Evolutionary conservation across 2,329 filamentous ascomycete genomes (phyloP), one percentile per base, ranked within the genome.

Genomic region (Monilinia polystroma): DNA sequence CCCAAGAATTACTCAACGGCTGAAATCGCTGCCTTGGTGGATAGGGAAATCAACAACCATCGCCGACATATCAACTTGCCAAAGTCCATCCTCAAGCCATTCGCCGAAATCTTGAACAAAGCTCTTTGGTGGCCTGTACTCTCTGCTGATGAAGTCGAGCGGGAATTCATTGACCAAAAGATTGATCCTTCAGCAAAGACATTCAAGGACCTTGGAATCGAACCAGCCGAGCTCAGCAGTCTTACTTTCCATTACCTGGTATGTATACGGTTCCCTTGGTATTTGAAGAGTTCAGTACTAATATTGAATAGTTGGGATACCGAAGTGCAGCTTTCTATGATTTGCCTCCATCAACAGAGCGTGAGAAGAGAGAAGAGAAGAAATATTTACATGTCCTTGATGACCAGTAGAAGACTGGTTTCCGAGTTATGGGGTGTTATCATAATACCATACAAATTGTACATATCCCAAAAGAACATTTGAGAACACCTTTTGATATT

Each of bases 301-400:
- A 53, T 23, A 20, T 54, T 4, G 58, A 32, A 49, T 52, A 94
- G 91, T 90, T 96, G 90, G 90, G 88, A 78, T 97, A 92, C 84
- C 90, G 95, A 77, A 94, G 91, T 80, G 86, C 90, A 67, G 86
- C 88, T 75, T 95, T 89, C 85, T 97, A 96, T 80, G 94, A 99
- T 77, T 84, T 98, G 72, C 95, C 95, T 62, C 94, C 95, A 59
- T 89, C 94, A 75, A 97, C 94, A 45, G 94, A 97, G 82, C 91
- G 90, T 79, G 95, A 99, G 84, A 95, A 89, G 85, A 85, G 86
- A 75, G 93, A 98, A 79, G 93, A 98, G 81, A 95, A 89, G 86
- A 95, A 97, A 84, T 99, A 96, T 79, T 82, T 98, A 78, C 95
- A 99, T 79, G 93, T 99, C 69, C 82, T 92, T 77, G 92, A 96